Percentiles rank a stretch among this genome's conserved stretches.
Conservation (phyloP, 768 basidiomycete genomes). For the Mrakia gelida region DNA sequence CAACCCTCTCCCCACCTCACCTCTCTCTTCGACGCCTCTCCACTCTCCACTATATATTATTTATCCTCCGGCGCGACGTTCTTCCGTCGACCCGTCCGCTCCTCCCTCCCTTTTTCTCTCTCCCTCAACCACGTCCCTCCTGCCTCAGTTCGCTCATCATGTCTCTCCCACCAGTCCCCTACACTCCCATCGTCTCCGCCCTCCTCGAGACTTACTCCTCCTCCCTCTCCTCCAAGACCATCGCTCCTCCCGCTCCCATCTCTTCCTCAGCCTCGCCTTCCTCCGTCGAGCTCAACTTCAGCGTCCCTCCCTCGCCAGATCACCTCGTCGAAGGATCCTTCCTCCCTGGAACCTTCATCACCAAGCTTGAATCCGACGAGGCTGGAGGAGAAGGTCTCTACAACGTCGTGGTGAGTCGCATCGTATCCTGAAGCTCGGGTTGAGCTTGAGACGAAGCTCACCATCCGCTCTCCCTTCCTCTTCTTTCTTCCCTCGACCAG, state of each 20-base stretch:
- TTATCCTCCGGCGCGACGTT: neutral
- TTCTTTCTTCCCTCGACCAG: neutral
- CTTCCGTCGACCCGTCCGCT: neutral
- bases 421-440: neutral
- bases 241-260: neutral
- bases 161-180: neutral
- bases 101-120: neutral
- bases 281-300: neutral
- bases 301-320: neutral
- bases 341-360: neutral
- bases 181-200: neutral
- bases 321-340: neutral
- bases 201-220: neutral
- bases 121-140: neutral
- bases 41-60: too few species aligned
- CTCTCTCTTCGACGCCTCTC: too few species aligned
- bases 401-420: neutral
- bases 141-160: neutral
- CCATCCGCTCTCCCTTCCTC: neutral
- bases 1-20: too few species aligned
- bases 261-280: neutral
- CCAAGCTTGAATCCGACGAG: slow-evolving; percentile 1
- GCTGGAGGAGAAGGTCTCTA: slow-evolving; percentile 12
- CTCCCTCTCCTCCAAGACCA: neutral
- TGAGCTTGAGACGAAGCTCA: neutral